Evolutionary conservation across 306 rosid genomes (phyloP), one percentile per base, ranked within the genome.

Genomic region (Astragalus glycyphyllos): DNA sequence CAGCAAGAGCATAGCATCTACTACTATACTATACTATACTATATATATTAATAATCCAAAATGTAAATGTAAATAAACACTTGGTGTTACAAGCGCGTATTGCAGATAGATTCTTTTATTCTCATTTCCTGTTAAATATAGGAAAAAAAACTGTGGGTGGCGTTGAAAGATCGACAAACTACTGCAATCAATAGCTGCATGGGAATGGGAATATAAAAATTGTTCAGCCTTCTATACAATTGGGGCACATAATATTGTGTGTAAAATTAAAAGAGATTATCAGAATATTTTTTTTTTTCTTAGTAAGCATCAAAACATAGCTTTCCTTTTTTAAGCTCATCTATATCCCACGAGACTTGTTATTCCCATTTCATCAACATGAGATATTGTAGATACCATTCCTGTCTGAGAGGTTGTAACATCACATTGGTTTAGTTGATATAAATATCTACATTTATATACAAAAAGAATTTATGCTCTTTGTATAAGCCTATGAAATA

Each of bases 271-370:
- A 58, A 78, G 17, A 76, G 83, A 84, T 90, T 73, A 82, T 71
- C 44, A 79, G 87, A 84, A 85, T 85, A 85, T n/a, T n/a, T n/a
- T 84, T 74, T 83, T 47, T 80, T 53, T 76, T 62, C 87, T 82
- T 86, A 60, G 88, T 87, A 90, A 23, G 29, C 29, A 23, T 23
- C 1, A 2, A 1, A 23, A n/a, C n/a, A n/a, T n/a, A n/a, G n/a
- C n/a, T n/a, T n/a, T n/a, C n/a, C n/a, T n/a, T n/a, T n/a, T 40
- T 57, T 71, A 75, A 68, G 29, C 77, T 77, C 85, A 63, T 84
- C 82, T 77, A 84, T 74, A 81, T 65, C 86, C 75, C 58, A 64
- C 65, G 26, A 73, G 58, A 74, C 71, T 68, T 69, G 76, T 83
- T 87, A 87, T 90, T 87, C 90, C 73, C 82, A 67, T 71, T 57